Conservation (phyloP, 768 basidiomycete species). For the Mycena olivaceomarginata region DNA sequence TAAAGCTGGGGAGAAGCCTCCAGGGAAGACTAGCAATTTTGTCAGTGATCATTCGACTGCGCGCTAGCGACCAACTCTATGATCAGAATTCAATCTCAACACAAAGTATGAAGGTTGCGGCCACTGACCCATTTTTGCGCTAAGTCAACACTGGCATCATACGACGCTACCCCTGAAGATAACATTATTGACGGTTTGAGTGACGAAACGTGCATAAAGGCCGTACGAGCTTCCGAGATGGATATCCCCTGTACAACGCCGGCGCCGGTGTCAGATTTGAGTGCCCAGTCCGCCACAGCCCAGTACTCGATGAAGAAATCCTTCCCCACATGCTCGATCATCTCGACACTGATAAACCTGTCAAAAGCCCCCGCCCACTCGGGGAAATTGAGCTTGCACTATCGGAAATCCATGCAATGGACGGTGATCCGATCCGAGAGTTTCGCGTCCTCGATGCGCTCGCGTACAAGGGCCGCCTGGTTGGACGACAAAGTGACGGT, state of each 20-base stretch:
- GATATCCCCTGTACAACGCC: constrained; percentile 75
- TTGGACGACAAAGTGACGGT: constrained; percentile 72
- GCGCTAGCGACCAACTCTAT: constrained; percentile 28
- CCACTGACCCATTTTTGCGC: constrained; percentile 70
- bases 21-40: constrained; percentile 67
- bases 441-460: constrained; percentile 62
- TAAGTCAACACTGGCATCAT: constrained; percentile 68
- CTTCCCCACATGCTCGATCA: constrained; percentile 75
- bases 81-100: background rate
- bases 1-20: constrained; percentile 72
- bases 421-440: constrained; percentile 63
- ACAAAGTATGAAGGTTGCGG: background rate
- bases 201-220: constrained; percentile 31
- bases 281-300: constrained; percentile 66
- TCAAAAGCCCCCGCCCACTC: constrained; percentile 72
- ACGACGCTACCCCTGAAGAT: constrained; percentile 56
- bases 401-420: constrained; percentile 70
- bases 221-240: constrained; percentile 68
- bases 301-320: constrained; percentile 71
- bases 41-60: constrained; percentile 8
- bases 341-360: constrained; percentile 73
- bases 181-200: background rate
- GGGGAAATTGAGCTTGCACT: constrained; percentile 54
- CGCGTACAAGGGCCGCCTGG: constrained; percentile 66
- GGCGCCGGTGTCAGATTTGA: constrained; percentile 66